Base-by-base conservation (phyloP, 2,329 filamentous ascomycete genomes). In the Ascochyta lentis region DNA sequence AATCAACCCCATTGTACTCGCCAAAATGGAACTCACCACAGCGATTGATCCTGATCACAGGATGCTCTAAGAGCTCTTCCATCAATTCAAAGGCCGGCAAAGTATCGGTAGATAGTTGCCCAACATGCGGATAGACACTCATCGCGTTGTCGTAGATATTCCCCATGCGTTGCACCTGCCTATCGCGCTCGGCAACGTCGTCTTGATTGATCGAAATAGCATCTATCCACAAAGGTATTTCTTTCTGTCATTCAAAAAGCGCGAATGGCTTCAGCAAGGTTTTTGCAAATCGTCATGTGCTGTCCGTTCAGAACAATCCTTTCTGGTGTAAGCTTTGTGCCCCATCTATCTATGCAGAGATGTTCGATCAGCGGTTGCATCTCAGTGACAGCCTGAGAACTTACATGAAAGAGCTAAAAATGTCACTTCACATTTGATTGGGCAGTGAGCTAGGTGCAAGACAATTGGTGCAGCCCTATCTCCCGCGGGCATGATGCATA, bases 181-280 rank as follows among this genome's bases (percentile, higher is more conserved):
- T 45, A 16, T 31, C 29, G 22, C 49, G 45, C 42, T 63, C 60
- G 12, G 45, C 37, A 4, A 46, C 1, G 29, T 60, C 57, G n/a
- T 38, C 31, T 37, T 62, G 60, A 27, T 62, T 60, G 44, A 62
- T 62, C 16, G 39, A 58, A 1, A 58, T 12, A 3, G 60, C 54
- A 29, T 63, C 60, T 6, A 58, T 50, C 58, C 60, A 63, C 6
- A 44, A 3, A 13, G 37, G 37, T 4, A 34, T 1, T 34, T 15
- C 5, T 13, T 9, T 34, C 7, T 13, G n/a, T 23, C 27, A 33
- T 44, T 23, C 42, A 1, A 7, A 44, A 1, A 10, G 10, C 10
- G 6, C 42, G 42, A 34, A 44, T 33, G 12, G 42, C 42, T 1
- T 44, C 42, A 8, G 16, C 42, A 12, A 44, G 42, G 15, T 13